These are phyloP conservation scores for Nicotiana paniculata DNA, from an alignment of 257 asterid genomes.

Conservation along the genomic window DNA sequence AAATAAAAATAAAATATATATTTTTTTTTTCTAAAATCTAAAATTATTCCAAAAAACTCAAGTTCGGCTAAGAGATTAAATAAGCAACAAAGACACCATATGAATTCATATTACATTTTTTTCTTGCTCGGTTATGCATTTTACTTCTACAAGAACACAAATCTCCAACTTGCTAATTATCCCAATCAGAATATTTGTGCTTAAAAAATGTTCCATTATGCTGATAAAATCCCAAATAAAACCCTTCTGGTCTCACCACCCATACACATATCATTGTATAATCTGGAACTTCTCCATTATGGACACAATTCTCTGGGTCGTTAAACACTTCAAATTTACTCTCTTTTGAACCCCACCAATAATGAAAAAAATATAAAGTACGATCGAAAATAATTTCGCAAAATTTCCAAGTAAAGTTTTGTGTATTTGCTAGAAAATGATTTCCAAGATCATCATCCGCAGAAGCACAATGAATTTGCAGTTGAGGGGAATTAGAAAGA, in stretches of 20 bases:
- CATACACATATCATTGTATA: background rate
- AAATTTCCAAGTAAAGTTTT: background rate
- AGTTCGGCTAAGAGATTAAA: background rate
- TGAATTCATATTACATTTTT: too few relatives aligned
- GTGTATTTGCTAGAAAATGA: background rate
- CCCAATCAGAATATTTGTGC: background rate
- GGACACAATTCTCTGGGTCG: background rate
- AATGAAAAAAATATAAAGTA: conserved; percentile 2
- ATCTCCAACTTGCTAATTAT: background rate
- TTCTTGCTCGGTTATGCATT: background rate
- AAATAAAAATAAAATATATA: too few relatives aligned
- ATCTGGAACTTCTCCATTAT: background rate
- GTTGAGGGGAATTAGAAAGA: background rate
- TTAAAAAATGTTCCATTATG: background rate
- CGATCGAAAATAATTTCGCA: background rate
- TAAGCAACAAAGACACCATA: too few relatives aligned
- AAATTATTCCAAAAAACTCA: background rate
- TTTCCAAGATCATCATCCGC: background rate
- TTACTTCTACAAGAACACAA: background rate
- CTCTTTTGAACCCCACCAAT: background rate
- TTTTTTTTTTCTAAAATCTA: too few relatives aligned
- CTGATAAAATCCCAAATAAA: background rate
- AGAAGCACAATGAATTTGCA: background rate
- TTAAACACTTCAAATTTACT: background rate
- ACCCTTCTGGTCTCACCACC: background rate